Evolutionary conservation across 768 basidiomycete species (phyloP), one percentile per base, ranked within the genome.

Genomic region (Macrolepiota fuliginosa): DNA sequence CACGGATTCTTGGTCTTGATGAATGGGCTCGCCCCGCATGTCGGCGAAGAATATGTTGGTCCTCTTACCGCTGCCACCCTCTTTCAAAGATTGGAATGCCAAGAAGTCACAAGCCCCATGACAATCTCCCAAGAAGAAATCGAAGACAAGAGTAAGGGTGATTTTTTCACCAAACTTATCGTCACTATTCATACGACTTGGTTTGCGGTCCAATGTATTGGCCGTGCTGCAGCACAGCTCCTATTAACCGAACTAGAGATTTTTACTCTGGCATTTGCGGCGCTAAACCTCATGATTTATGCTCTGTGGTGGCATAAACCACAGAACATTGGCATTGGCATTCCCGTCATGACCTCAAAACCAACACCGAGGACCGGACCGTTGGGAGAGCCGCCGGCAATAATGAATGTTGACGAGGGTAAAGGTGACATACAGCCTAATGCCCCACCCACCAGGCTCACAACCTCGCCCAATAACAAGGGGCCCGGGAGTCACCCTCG

Each of bases 281-380:
- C 63, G 3, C 60, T 75, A 22, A 73, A 73, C 32, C 56, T 65
- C 15, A 27, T 70, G 35, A 68, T 68, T 4, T 76, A 72, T 52
- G 50, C 60, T 7, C 59, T 73, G 24, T 78, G 76, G 75, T 73
- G 71, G 75, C 50, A 69, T 45, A 77, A 77, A 58, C 76, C 76
- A 0, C 62, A 71, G 1, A 57, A 56, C 25, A 57, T 66, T 12
- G 42, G 54, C 39, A 40, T 52, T n/a, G 51, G 46, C 19, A 54
- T 63, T 4, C 24, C 56, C 6, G 56, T 56, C 19, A 9, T 19
- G 1, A 13, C 45, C n/a, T 46, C 22, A 19, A 22, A 15, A 3
- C n/a, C 45, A 46, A 22, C 1, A 15, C 45, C 45, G 0, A 10
- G n/a, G n/a, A n/a, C n/a, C 19, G 22, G 17, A 15, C 22, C 45